phyloP scores from a whole-genome alignment of 148 eudicot species.

The Persicaria tinctoria region DNA sequence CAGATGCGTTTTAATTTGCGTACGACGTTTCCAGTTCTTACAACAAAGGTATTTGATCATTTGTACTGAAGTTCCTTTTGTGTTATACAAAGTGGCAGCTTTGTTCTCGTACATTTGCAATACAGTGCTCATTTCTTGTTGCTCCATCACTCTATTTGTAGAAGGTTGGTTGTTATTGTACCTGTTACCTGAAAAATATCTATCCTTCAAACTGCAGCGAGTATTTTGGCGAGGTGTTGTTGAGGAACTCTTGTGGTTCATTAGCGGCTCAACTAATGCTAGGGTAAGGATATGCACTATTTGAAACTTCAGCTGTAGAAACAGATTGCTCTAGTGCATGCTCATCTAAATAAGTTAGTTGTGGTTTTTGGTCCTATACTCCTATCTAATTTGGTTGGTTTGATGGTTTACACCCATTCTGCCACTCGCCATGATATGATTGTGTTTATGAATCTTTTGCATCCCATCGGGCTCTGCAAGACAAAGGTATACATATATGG shows the following conservation, averaged over 20 bases:
- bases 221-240: conserved; percentile 97
- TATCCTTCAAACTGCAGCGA: conserved; percentile 32
- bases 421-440: neutral
- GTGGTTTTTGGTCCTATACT: neutral
- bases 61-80: neutral
- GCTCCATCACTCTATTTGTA: neutral
- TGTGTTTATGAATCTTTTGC: neutral
- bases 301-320: neutral
- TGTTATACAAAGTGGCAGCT: neutral
- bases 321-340: neutral
- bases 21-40: conserved; percentile 72
- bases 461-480: conserved; percentile 53
- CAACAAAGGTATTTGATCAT: conserved; percentile 55
- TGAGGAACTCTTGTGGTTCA: conserved; percentile 94
- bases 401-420: neutral
- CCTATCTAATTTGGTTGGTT: neutral
- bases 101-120: neutral
- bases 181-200: neutral
- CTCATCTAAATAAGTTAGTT: neutral
- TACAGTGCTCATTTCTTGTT: neutral
- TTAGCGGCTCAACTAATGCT: conserved; percentile 95
- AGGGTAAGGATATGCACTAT: conserved; percentile 47
- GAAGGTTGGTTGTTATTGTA: neutral
- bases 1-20: conserved; percentile 97
- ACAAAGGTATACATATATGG: conserved; percentile 87